Evolutionary conservation across 164 flowering plant genomes (phyloP).

Genomic region (Nymphaea thermarum): DNA sequence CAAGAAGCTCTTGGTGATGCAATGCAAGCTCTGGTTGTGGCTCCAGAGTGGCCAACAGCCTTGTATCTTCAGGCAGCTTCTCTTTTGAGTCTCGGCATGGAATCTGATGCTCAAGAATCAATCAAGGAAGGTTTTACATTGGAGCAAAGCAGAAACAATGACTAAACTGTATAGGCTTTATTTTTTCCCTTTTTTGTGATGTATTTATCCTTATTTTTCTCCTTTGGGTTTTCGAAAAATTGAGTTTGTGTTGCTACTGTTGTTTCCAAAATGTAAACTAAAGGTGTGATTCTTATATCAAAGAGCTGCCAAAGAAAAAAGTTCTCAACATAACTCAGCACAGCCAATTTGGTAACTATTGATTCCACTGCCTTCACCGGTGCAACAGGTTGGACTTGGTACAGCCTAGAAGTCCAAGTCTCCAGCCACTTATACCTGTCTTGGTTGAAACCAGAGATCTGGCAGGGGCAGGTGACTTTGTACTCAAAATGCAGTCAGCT

Average conservation of each 20-base stretch:
- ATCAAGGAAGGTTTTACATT: constrained; percentile 64
- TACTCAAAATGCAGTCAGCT: no score
- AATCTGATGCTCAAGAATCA: constrained; percentile 64
- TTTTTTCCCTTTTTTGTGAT: constrained; percentile 1
- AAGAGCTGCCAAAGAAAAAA: not conserved
- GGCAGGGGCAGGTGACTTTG: no score
- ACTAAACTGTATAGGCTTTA: constrained; percentile 38
- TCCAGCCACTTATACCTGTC: no score
- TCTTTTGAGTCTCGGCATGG: constrained; percentile 81
- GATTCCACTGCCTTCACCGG: no score
- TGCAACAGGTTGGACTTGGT: no score
- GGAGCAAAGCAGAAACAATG: constrained; percentile 53
- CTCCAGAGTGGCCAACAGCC: constrained; percentile 86
- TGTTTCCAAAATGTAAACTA: not conserved
- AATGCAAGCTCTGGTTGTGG: constrained; percentile 73
- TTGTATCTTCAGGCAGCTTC: constrained; percentile 76
- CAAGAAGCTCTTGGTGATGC: constrained; percentile 88
- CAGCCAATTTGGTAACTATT: no score
- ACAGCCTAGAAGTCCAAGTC: no score
- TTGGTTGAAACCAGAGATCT: no score
- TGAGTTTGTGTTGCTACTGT: not conserved
- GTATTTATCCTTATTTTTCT: constrained; percentile 3
- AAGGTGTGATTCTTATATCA: not conserved
- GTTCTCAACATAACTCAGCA: no score
- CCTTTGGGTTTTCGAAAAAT: not conserved